Evolutionary conservation across 2,329 filamentous ascomycete species (phyloP).

Genomic region (Leptographium procerum): DNA sequence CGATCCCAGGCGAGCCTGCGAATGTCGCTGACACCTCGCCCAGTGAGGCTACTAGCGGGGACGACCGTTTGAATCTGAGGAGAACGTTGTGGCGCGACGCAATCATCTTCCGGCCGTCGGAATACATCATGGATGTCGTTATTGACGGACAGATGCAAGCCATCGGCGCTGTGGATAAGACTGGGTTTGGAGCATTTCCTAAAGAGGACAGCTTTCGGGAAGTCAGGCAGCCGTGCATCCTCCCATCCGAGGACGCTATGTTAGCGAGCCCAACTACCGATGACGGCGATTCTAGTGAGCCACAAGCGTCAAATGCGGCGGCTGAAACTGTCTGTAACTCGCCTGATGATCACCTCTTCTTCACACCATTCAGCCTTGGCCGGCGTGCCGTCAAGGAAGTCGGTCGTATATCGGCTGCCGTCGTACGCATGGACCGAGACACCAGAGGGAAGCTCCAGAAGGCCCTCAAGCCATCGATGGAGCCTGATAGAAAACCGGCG

Average conservation of each 20-base stretch:
- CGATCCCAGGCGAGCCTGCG: background rate
- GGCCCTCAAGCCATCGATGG: background rate
- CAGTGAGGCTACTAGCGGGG: background rate
- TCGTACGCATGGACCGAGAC: conserved; percentile 2
- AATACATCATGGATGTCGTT: conserved; percentile 30
- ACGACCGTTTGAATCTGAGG: background rate
- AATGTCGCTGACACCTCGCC: background rate
- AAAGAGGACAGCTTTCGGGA: conserved; percentile 27
- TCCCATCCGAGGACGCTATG: background rate
- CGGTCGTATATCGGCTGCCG: conserved; percentile 5
- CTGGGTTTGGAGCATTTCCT: conserved; percentile 28
- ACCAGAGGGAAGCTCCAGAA: conserved; percentile 2
- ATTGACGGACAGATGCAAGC: conserved; percentile 16
- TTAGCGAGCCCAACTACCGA: background rate
- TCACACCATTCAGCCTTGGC: conserved; percentile 36
- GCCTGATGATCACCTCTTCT: conserved; percentile 39
- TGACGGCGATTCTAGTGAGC: background rate
- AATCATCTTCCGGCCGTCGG: conserved; percentile 20
- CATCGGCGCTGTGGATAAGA: conserved; percentile 27
- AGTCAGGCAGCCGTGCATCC: conserved; percentile 30
- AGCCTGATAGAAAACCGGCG: conserved; percentile 1
- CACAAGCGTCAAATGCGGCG: background rate
- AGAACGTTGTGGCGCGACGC: conserved; percentile 3
- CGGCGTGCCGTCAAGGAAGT: conserved; percentile 20
- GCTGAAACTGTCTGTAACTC: conserved; percentile 24